These are phyloP conservation scores for Sanghuangporus sanghuang DNA, from an alignment of 1,284 basidiomycete genomes.

Conservation along the genomic window DNA sequence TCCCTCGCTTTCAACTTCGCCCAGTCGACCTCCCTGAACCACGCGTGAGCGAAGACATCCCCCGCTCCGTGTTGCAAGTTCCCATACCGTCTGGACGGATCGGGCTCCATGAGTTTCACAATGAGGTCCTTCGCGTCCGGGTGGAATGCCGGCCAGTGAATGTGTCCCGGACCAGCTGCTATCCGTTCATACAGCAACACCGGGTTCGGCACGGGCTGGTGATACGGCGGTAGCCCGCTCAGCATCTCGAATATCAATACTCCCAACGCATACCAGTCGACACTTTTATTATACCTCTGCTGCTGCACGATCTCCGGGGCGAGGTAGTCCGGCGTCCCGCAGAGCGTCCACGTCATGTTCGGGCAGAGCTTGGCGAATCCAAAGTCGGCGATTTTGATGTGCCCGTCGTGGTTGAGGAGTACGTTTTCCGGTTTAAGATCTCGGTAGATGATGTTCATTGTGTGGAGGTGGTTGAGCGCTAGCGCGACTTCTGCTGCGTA, in stretches of 20 bases:
- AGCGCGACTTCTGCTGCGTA: constrained; percentile 97
- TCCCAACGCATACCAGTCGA: constrained; percentile 98
- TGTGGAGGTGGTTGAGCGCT: constrained; percentile 90
- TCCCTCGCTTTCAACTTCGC: constrained; percentile 77
- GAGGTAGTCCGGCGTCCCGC: constrained; percentile 96
- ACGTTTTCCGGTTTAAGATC: constrained; percentile 99
- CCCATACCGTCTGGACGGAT: constrained; percentile 89
- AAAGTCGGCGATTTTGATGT: constrained; percentile 98
- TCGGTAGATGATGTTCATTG: constrained; percentile 91
- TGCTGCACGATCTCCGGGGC: constrained; percentile 58
- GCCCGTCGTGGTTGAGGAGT: constrained; percentile 87
- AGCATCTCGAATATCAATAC: constrained; percentile 98
- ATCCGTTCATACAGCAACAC: constrained; percentile 78
- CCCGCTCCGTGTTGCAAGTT: constrained; percentile 90
- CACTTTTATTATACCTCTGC: constrained; percentile 54
- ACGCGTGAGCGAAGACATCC: constrained; percentile 94
- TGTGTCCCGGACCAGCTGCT: constrained; percentile 60
- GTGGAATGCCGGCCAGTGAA: constrained; percentile 92
- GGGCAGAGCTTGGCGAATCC: constrained; percentile 93
- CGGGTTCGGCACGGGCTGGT: constrained; percentile 49
- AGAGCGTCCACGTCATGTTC: constrained; percentile 94
- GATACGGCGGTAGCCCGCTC: constrained; percentile 78
- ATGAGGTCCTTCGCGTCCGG: constrained; percentile 84
- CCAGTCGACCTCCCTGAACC: constrained; percentile 98
- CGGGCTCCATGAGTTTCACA: constrained; percentile 84